phyloP scores from a whole-genome alignment of 257 asterid species.

The Ilex aquifolium region DNA sequence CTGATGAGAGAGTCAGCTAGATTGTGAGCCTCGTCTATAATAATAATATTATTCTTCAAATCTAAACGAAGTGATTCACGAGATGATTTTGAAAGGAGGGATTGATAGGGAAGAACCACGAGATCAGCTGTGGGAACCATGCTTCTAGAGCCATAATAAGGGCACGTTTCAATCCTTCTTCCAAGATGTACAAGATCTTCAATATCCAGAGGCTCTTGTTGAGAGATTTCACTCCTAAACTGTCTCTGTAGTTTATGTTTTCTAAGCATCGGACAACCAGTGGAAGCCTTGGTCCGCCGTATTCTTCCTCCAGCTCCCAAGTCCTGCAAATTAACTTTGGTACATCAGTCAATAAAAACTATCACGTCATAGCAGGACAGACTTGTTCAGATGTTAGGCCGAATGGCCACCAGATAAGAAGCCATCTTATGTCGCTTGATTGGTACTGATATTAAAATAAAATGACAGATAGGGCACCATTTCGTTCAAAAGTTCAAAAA shows the following conservation, averaged over 20 bases:
- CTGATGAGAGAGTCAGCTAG: conserved; percentile 91
- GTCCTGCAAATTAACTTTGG: conserved; percentile 43
- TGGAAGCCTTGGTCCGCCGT: conserved; percentile 40
- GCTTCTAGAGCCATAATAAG: conserved; percentile 91
- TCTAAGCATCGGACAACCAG: conserved; percentile 78
- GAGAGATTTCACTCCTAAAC: conserved; percentile 46
- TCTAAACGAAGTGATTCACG: conserved; percentile 86
- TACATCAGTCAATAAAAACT: conserved; percentile 20
- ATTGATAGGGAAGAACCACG: conserved; percentile 92
- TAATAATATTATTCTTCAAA: conserved; percentile 63
- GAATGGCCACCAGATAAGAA: neutral
- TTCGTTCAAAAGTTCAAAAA: too few species aligned
- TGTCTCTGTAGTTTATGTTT: conserved; percentile 54
- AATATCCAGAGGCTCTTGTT: conserved; percentile 75
- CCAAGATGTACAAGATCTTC: conserved; percentile 92
- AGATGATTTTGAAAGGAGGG: conserved; percentile 91
- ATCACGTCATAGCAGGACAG: conserved; percentile 4
- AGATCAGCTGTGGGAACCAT: conserved; percentile 82
- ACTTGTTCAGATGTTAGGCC: neutral
- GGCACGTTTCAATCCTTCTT: conserved; percentile 67
- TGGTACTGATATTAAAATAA: too few species aligned
- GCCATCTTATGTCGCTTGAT: neutral
- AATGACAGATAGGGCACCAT: too few species aligned
- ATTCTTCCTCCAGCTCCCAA: conserved; percentile 52
- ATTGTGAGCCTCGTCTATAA: conserved; percentile 97